Conservation (phyloP, 441 rosid genomes). For the Flueggea neowawraea region DNA sequence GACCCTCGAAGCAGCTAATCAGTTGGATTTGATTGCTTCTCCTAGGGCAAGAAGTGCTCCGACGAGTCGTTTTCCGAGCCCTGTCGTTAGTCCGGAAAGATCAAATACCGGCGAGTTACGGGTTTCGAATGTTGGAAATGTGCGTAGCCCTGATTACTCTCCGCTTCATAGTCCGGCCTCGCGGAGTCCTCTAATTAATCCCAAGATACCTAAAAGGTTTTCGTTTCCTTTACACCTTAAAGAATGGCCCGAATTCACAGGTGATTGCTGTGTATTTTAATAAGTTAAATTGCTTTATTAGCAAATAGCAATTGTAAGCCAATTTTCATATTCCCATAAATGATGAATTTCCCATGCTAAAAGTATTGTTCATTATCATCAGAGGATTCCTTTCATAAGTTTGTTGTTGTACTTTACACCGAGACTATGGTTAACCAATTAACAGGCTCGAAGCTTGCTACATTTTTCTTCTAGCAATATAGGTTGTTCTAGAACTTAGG, state of each 20-base stretch:
- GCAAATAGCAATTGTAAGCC: not conserved
- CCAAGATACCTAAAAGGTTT: slow-evolving; percentile 15
- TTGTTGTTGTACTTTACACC: not conserved
- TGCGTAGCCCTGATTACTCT: slow-evolving; percentile 32
- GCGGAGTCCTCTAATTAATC: slow-evolving; percentile 19
- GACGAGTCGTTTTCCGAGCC: slow-evolving; percentile 44
- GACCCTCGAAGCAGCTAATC: slow-evolving; percentile 16
- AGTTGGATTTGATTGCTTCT: slow-evolving; percentile 21
- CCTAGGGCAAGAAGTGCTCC: slow-evolving; percentile 46
- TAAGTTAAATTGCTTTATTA: not conserved
- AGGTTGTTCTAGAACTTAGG: no score
- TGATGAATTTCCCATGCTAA: not conserved
- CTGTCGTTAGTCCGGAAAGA: slow-evolving; percentile 42
- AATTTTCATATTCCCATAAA: slow-evolving; percentile 8
- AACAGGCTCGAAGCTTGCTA: no score
- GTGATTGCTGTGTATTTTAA: slow-evolving; percentile 24
- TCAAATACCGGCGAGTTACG: slow-evolving; percentile 20
- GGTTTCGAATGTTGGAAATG: slow-evolving; percentile 21
- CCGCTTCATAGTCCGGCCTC: slow-evolving; percentile 32
- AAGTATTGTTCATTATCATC: not conserved
- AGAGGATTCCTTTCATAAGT: not conserved
- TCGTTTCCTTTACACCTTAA: slow-evolving; percentile 20
- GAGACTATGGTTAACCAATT: no score
- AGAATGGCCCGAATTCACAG: slow-evolving; percentile 62
- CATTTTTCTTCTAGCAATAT: no score